Evolutionary conservation across 176 grass and related monocot genomes (phyloP), one percentile per base, ranked within the genome.

Genomic region (Juncus inflexus): DNA sequence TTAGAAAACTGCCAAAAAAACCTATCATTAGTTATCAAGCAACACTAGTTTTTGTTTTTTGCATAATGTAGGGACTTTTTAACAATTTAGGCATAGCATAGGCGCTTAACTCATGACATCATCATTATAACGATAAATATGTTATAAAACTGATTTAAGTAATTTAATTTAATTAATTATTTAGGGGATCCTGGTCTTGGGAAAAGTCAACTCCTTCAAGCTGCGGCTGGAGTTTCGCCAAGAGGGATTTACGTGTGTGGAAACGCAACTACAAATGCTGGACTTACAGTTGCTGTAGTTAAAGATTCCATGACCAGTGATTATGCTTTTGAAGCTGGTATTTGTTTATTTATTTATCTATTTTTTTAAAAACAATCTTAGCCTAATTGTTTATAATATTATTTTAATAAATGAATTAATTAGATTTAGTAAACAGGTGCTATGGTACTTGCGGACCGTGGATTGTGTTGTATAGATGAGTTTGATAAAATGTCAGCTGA

Each of bases 291-390:
- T 79, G 92, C 92, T 10, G 92, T 96, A 0, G 87, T 96, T 81
- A 96, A 89, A 83, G 87, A 96, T 89, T 85, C 91, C 74, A 81
- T 96, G 84, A 91, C 91, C 43, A 81, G 62, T 15, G 92, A 96
- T 91, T 91, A 89, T 89, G 87, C 84, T 66, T 96, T 96, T 81
- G 92, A 96, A 37, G 92, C 92, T 81, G 92, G 92, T 96, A 96
- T 40, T 40, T 70, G 40, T 70, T 40, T 70, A 55, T 70, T 39
- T 58, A 28, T 70, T 57, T 58, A 12, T 63, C 59, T 61, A 63
- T 12, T 40, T 59, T 58, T 11, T 51, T 75, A 19, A 39, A 10
- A 35, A 53, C 6, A 62, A 8, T 28, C 11, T 50, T 28, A 28
- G 19, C 19, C 19, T 28, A 28, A 28, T 28, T 55, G 13, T 65